These are phyloP conservation scores for Zoysia japonica DNA, from an alignment of 176 grass and related monocot genomes.

Conservation along the genomic window DNA sequence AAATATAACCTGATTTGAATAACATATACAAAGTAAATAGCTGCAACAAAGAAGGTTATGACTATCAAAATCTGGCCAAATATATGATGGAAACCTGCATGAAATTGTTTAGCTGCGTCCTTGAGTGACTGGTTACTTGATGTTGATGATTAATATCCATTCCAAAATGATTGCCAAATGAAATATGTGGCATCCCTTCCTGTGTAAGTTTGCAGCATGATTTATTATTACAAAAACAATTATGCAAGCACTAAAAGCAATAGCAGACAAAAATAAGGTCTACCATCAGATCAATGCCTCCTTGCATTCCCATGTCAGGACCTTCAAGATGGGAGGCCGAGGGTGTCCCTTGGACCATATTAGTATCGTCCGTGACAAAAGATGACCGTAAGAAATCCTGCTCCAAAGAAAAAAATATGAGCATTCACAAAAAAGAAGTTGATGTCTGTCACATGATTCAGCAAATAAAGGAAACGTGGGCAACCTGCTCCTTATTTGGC, in stretches of 20 bases:
- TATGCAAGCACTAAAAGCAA: constrained; percentile 20
- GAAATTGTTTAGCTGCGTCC: constrained; percentile 66
- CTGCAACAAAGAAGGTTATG: constrained; percentile 16
- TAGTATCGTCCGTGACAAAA: constrained; percentile 49
- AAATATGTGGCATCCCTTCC: constrained; percentile 87
- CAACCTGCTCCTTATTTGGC: constrained; percentile 78
- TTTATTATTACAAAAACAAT: constrained; percentile 1
- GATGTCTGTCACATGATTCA: background rate
- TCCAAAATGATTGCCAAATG: constrained; percentile 79
- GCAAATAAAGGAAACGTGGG: constrained; percentile 5
- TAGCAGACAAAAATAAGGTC: constrained; percentile 39
- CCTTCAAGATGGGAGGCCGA: constrained; percentile 59
- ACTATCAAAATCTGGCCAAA: constrained; percentile 15
- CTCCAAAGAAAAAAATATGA: constrained; percentile 37
- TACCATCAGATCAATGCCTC: constrained; percentile 79
- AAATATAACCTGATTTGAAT: constrained; percentile 7
- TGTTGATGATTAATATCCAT: constrained; percentile 81
- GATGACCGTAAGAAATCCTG: constrained; percentile 86
- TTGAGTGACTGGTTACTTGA: constrained; percentile 66
- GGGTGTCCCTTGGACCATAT: constrained; percentile 53
- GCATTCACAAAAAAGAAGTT: constrained; percentile 16
- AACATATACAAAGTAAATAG: constrained; percentile 24
- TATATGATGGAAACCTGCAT: constrained; percentile 61
- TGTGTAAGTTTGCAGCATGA: constrained; percentile 45
- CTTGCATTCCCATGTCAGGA: constrained; percentile 57